These are phyloP conservation scores for Wickerhamomyces chambardii DNA, from an alignment of 805 yeast genomes.

Conservation along the genomic window DNA sequence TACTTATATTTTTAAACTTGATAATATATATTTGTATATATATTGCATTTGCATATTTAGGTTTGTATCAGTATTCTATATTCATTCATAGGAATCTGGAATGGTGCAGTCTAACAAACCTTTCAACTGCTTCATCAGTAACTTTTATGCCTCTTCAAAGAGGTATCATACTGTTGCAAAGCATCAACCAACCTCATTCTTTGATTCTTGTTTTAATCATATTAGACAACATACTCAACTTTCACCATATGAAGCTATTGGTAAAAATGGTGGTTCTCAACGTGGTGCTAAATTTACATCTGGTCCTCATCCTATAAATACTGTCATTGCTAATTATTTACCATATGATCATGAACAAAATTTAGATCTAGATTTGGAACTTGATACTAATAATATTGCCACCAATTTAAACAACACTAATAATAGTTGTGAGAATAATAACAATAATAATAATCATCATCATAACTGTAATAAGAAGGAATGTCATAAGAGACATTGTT, in stretches of 20 bases:
- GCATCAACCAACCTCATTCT: slow-evolving; percentile 24
- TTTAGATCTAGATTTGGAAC: too few relatives aligned
- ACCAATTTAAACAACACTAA: too few relatives aligned
- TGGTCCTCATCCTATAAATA: slow-evolving; percentile 26
- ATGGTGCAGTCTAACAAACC: slow-evolving; percentile 19
- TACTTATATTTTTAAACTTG: too few relatives aligned
- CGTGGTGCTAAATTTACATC: slow-evolving; percentile 5
- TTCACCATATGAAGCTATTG: slow-evolving; percentile 14
- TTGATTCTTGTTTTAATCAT: slow-evolving; percentile 31
- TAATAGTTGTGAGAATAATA: too few relatives aligned
- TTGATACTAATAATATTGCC: too few relatives aligned
- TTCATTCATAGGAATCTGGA: too few relatives aligned
- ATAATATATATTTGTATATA: too few relatives aligned
- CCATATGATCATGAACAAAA: slow-evolving; percentile 16
- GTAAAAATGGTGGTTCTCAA: slow-evolving; percentile 9
- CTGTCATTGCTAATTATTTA: slow-evolving; percentile 22
- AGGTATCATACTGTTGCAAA: slow-evolving; percentile 25
- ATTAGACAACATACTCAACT: slow-evolving; percentile 26
- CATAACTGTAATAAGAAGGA: too few relatives aligned
- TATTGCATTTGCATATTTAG: too few relatives aligned
- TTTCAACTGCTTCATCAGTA: slow-evolving; percentile 30
- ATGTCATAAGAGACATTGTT: too few relatives aligned
- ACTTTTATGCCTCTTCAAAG: slow-evolving; percentile 23
- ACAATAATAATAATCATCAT: too few relatives aligned
- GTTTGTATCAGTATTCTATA: too few relatives aligned